Conservation (phyloP, 768 basidiomycete genomes). For the Naganishia vaughanmartiniae region DNA sequence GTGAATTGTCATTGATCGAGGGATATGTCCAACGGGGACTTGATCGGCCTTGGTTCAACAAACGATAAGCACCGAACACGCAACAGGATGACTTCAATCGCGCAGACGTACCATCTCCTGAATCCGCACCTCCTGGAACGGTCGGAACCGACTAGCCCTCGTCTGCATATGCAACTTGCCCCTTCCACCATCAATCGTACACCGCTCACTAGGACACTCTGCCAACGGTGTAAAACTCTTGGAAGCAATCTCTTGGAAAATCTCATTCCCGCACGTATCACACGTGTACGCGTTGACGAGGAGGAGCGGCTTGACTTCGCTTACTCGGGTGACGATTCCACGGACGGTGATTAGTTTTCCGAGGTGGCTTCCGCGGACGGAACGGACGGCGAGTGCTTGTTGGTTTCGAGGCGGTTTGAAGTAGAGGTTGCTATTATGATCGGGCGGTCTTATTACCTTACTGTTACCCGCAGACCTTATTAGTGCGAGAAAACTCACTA, state of each 20-base stretch:
- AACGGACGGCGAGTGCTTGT: conserved; percentile 73
- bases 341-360: conserved; percentile 92
- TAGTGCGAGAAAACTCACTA: conserved; percentile 65
- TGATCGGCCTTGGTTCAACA: conserved; percentile 79
- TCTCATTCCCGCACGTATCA: conserved; percentile 95
- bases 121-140: conserved; percentile 97
- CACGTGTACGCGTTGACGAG: conserved; percentile 98
- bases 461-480: background rate
- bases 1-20: conserved; percentile 96
- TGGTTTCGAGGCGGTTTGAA: conserved; percentile 68
- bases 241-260: conserved; percentile 92
- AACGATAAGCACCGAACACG: background rate
- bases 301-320: conserved; percentile 95
- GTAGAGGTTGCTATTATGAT: conserved; percentile 85
- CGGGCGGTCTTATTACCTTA: no score
- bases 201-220: conserved; percentile 83
- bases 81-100: background rate
- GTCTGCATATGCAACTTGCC: conserved; percentile 98
- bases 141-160: conserved; percentile 90
- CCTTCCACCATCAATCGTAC: conserved; percentile 77
- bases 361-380: conserved; percentile 80
- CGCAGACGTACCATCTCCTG: conserved; percentile 83
- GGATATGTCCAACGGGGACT: conserved; percentile 98
- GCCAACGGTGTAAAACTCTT: conserved; percentile 85
- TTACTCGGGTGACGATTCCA: conserved; percentile 96